phyloP scores from a whole-genome alignment of 495 filamentous ascomycete genomes.

The Entonaema liquescens region DNA sequence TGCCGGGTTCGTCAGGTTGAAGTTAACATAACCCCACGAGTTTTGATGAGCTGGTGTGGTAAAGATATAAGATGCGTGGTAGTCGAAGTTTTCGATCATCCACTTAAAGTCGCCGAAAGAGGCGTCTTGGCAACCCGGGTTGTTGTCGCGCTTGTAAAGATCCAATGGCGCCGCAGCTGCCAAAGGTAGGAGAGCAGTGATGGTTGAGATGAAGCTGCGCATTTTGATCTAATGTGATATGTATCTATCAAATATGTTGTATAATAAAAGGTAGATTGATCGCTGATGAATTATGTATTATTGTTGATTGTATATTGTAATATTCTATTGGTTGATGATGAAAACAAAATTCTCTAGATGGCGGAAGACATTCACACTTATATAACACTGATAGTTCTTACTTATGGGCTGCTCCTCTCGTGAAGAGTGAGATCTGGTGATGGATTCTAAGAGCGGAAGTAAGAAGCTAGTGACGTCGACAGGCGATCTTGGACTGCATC shows the following conservation, averaged over 20 bases:
- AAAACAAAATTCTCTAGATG: constrained; percentile 2
- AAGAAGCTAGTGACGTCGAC: constrained; percentile 36
- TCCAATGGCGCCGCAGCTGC: constrained; percentile 32
- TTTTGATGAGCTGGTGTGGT: constrained; percentile 57
- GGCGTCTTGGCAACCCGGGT: constrained; percentile 41
- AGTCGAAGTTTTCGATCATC: constrained; percentile 49
- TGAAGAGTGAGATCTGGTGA: constrained; percentile 36
- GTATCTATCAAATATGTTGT: background rate
- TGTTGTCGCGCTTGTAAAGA: constrained; percentile 24
- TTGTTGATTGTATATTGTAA: constrained; percentile 6
- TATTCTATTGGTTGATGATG: constrained; percentile 20
- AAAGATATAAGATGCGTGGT: constrained; percentile 53
- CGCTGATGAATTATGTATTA: constrained; percentile 5
- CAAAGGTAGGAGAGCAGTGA: constrained; percentile 38
- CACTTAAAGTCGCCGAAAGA: constrained; percentile 50
- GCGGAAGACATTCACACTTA: constrained; percentile 16
- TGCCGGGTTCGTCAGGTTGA: constrained; percentile 56
- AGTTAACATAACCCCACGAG: constrained; percentile 51
- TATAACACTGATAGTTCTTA: constrained; percentile 13
- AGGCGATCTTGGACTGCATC: constrained; percentile 30
- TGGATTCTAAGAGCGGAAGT: constrained; percentile 23
- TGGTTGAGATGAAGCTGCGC: constrained; percentile 35
- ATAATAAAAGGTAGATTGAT: background rate
- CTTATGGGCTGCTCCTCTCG: constrained; percentile 30
- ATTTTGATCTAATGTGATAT: constrained; percentile 23